Base-by-base conservation (phyloP, 345 rosid genomes). In the Salix viminalis region DNA sequence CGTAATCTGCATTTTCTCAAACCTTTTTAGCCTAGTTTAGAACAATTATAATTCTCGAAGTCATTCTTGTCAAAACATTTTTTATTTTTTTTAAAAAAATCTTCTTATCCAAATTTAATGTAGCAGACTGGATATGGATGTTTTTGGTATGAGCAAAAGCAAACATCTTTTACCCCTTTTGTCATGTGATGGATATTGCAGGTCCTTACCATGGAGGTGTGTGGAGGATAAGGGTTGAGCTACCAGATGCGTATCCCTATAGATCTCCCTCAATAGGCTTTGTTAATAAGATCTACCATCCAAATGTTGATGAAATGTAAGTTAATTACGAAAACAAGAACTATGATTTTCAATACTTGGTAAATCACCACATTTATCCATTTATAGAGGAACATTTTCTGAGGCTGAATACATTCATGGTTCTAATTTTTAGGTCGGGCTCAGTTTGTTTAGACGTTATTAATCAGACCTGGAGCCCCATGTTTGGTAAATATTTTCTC, bases 181-280 rank as follows among this genome's bases (percentile, higher is more conserved):
- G 61, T 67, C 61, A 30, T 37, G 36, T 48, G 32, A 69, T 84
- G 83, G 72, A 78, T 71, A 52, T 73, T 86, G 70, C 84, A 96
- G 99, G 99, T 86, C 89, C 88, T 77, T 96, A 96, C 84, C 86
- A 91, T 79, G 97, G 92, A 75, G 97, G 97, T 81, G 85, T 92
- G 81, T 96, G 99, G 99, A 94, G 85, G 91, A 88, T 96, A 84
- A 92, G 91, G 83, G 99, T 96, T 70, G 97, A 92, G 86, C 90
- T 96, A 30, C 98, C 99, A 8, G 97, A 92, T 88, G 98, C 97
- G 85, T 96, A 96, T 74, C 69, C 77, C 19, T 89, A 87, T 80
- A 86, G 88, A 84, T 84, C 88, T 83, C 94, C 92, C 23, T 84
- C 88, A 1, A 82, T 91, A 5, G 87, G 86, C 44, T 91, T 91